Evolutionary conservation across 202 grass and related monocot genomes (phyloP).

Genomic region (Carex arenaria): DNA sequence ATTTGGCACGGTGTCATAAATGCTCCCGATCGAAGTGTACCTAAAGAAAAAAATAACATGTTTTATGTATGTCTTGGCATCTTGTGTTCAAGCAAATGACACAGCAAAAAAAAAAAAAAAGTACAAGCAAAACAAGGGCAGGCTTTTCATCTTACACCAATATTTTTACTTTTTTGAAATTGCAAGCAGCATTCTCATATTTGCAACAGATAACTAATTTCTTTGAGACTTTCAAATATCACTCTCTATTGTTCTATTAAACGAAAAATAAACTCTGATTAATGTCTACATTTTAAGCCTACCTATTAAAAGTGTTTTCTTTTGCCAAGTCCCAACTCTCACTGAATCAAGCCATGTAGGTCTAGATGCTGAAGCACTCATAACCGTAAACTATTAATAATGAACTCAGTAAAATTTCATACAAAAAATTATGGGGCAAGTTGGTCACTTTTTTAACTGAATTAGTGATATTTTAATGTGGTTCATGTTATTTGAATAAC

Average conservation of each 20-base stretch:
- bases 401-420: neutral
- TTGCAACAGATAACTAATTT: neutral
- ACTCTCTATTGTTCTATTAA: neutral
- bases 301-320: neutral
- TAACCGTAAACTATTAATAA: neutral
- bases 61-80: neutral
- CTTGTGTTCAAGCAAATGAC: constrained; percentile 2
- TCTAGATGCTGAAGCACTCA: neutral
- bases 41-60: constrained; percentile 27
- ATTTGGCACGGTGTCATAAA: constrained; percentile 97
- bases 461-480: neutral
- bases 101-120: neutral
- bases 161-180: neutral
- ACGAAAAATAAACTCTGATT: neutral
- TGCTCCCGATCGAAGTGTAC: constrained; percentile 99
- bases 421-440: neutral
- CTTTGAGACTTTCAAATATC: neutral
- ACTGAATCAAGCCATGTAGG: neutral
- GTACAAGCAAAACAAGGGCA: neutral
- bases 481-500: neutral
- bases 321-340: neutral
- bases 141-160: neutral
- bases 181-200: neutral
- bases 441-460: neutral
- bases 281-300: neutral